These are phyloP conservation scores for Zelopaecilomyces penicillatus DNA, from an alignment of 2,329 filamentous ascomycete species.

Conservation along the genomic window DNA sequence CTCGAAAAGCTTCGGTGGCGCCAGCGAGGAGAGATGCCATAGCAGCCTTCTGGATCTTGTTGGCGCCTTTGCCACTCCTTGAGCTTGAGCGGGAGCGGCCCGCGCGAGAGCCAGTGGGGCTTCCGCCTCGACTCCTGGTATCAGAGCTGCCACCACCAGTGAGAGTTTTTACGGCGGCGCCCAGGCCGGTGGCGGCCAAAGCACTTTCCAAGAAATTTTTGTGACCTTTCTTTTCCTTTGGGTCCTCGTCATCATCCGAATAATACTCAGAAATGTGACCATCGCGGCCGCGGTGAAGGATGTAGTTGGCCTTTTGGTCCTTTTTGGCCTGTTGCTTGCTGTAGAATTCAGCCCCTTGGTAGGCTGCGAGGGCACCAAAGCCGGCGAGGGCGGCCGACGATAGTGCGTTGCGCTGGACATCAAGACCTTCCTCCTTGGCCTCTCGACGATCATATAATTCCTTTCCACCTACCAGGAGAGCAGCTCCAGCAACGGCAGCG, in stretches of 20 bases:
- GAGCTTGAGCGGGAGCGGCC: constrained; percentile 43
- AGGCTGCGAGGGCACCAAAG: constrained; percentile 55
- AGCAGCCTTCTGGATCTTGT: constrained; percentile 74
- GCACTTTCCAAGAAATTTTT: constrained; percentile 58
- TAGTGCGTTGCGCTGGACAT: constrained; percentile 50
- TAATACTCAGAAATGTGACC: constrained; percentile 47
- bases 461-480: constrained; percentile 56
- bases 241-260: constrained; percentile 46
- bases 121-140: constrained; percentile 42
- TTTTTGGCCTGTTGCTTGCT: constrained; percentile 52
- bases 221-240: constrained; percentile 50
- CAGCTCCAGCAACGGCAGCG: constrained; percentile 56
- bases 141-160: constrained; percentile 39
- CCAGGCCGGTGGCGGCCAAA: constrained; percentile 53
- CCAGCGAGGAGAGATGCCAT: constrained; percentile 86
- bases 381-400: constrained; percentile 54
- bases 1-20: constrained; percentile 84
- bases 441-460: constrained; percentile 57
- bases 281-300: constrained; percentile 46
- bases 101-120: constrained; percentile 36
- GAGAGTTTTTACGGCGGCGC: constrained; percentile 51
- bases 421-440: constrained; percentile 39
- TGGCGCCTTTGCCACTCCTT: constrained; percentile 29
- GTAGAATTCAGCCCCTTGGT: constrained; percentile 55
- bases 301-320: constrained; percentile 44